phyloP scores from a whole-genome alignment of 331 rosid genomes.

The Rhamnella rubrinervis region DNA sequence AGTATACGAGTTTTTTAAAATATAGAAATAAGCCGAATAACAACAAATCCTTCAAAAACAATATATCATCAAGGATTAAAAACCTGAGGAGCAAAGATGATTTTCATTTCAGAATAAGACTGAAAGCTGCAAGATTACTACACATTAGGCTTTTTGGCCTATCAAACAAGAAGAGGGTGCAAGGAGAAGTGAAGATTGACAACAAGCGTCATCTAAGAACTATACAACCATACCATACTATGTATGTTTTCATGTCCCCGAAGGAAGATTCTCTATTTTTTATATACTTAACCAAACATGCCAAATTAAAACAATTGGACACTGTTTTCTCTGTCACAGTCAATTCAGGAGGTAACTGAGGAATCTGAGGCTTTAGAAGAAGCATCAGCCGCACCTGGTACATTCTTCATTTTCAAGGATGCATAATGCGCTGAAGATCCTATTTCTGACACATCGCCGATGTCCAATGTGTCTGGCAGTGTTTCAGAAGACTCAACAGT shows the following conservation, averaged over 20 bases:
- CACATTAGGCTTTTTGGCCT: slow-evolving; percentile 31
- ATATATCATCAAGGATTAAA: not conserved
- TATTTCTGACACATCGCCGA: slow-evolving; percentile 76
- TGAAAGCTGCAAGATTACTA: slow-evolving; percentile 29
- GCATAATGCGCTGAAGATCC: slow-evolving; percentile 36
- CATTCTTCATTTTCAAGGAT: slow-evolving; percentile 52
- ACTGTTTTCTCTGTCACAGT: slow-evolving; percentile 15
- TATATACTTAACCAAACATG: slow-evolving; percentile 43
- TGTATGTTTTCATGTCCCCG: slow-evolving; percentile 12
- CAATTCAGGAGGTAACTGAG: slow-evolving; percentile 25
- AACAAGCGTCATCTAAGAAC: slow-evolving; percentile 37
- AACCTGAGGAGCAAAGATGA: slow-evolving; percentile 19
- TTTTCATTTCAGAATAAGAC: slow-evolving; percentile 18
- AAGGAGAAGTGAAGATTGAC: slow-evolving; percentile 26
- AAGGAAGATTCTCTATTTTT: slow-evolving; percentile 27
- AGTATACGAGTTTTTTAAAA: not conserved
- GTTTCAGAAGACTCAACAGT: slow-evolving; percentile 46
- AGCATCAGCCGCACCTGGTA: slow-evolving; percentile 52
- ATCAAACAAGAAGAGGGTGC: slow-evolving; percentile 35
- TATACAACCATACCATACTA: slow-evolving; percentile 41
- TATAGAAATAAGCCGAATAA: not conserved
- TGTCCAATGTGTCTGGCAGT: slow-evolving; percentile 85
- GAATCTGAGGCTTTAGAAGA: slow-evolving; percentile 41
- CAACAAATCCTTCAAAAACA: not conserved
- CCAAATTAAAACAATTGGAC: slow-evolving; percentile 16